Conservation (phyloP, 2,329 filamentous ascomycete species). For the Fusarium chuoi region DNA sequence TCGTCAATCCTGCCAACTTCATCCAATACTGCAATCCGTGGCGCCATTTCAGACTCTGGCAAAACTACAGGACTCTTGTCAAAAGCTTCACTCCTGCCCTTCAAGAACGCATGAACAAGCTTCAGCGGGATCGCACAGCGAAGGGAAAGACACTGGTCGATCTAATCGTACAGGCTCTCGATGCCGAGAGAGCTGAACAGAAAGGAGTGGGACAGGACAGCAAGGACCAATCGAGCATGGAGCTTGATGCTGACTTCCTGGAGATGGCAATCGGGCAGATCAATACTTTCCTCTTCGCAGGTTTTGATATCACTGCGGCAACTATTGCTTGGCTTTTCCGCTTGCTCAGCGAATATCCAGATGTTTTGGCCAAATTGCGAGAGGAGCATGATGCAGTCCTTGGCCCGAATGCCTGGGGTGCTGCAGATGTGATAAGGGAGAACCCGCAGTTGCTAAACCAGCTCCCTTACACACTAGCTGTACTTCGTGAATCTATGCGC, state of each 20-base stretch:
- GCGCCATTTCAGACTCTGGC: slow-evolving; percentile 32
- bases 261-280: slow-evolving; percentile 48
- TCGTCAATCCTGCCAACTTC: slow-evolving; percentile 19
- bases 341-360: slow-evolving; percentile 46
- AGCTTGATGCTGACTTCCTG: slow-evolving; percentile 18
- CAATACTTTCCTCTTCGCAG: slow-evolving; percentile 52
- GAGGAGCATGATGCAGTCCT: slow-evolving; percentile 52
- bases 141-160: slow-evolving; percentile 31
- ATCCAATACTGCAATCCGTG: slow-evolving; percentile 24
- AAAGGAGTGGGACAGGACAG: background rate
- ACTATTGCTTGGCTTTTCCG: slow-evolving; percentile 50
- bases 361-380: slow-evolving; percentile 45
- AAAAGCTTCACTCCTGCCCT: slow-evolving; percentile 11
- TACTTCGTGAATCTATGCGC: slow-evolving; percentile 52
- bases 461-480: slow-evolving; percentile 51
- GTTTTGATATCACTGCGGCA: slow-evolving; percentile 51
- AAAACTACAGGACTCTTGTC: slow-evolving; percentile 22
- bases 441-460: slow-evolving; percentile 45
- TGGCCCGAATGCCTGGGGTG: slow-evolving; percentile 42
- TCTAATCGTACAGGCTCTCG: slow-evolving; percentile 18
- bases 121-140: background rate
- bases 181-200: slow-evolving; percentile 13
- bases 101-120: slow-evolving; percentile 4
- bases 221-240: slow-evolving; percentile 19
- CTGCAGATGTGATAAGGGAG: slow-evolving; percentile 22